phyloP scores from a whole-genome alignment of 148 eudicot genomes.

The Persicaria tinctoria region DNA sequence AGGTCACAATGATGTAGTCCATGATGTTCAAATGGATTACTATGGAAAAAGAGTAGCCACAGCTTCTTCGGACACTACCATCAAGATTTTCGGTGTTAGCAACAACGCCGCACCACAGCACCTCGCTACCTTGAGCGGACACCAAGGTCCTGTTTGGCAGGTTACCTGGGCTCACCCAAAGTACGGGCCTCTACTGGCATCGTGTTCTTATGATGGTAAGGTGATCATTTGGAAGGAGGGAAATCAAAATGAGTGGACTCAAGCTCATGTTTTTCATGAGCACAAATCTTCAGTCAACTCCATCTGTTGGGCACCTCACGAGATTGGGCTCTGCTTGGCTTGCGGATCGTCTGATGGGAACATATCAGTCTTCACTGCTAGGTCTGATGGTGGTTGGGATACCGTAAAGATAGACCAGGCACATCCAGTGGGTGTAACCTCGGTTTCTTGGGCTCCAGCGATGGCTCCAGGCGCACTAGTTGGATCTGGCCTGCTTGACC shows the following conservation, averaged over 20 bases:
- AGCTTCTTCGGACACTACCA: constrained; percentile 32
- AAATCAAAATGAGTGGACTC: constrained; percentile 33
- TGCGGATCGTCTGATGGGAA: constrained; percentile 36
- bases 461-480: constrained; percentile 70
- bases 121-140: constrained; percentile 34
- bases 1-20: constrained; percentile 30
- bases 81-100: constrained; percentile 34
- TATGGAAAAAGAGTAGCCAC: constrained; percentile 42
- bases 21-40: constrained; percentile 43
- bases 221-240: constrained; percentile 44
- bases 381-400: constrained; percentile 51
- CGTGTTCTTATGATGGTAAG: constrained; percentile 33
- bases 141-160: constrained; percentile 46
- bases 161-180: constrained; percentile 39
- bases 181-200: constrained; percentile 32
- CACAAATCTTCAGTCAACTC: constrained; percentile 37
- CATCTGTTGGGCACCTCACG: constrained; percentile 36
- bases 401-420: constrained; percentile 71
- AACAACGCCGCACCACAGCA: constrained; percentile 36
- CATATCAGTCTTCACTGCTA: constrained; percentile 30
- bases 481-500: constrained; percentile 54
- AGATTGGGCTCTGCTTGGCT: constrained; percentile 35
- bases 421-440: constrained; percentile 85
- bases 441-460: constrained; percentile 89
- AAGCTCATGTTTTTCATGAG: constrained; percentile 29